phyloP scores from a whole-genome alignment of 129 eudicot species.

The Flaveria ramosissima region DNA sequence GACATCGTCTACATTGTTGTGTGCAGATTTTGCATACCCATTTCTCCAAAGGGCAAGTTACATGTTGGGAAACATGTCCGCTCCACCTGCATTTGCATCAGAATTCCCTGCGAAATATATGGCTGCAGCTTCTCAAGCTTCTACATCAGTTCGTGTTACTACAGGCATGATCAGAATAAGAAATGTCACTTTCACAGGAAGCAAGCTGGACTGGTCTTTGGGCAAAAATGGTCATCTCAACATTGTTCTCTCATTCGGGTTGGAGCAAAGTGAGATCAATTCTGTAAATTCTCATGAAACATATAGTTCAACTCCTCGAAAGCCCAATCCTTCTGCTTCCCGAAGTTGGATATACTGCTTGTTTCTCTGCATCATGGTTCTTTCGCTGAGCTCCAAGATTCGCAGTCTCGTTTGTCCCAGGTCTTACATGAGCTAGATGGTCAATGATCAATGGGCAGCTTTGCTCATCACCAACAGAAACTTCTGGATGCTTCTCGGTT shows the following conservation, averaged over 20 bases:
- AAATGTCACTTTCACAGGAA: slow-evolving; percentile 42
- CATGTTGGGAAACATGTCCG: slow-evolving; percentile 67
- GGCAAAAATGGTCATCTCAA: slow-evolving; percentile 55
- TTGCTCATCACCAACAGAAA: slow-evolving; percentile 7
- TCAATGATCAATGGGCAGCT: neutral
- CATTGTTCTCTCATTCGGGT: slow-evolving; percentile 57
- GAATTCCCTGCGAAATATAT: slow-evolving; percentile 66
- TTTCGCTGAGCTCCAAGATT: slow-evolving; percentile 60
- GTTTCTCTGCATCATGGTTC: slow-evolving; percentile 54
- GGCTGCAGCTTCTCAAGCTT: slow-evolving; percentile 56
- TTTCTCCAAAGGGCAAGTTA: slow-evolving; percentile 61
- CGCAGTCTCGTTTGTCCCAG: slow-evolving; percentile 51
- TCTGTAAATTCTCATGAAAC: slow-evolving; percentile 26
- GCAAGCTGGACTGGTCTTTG: slow-evolving; percentile 47
- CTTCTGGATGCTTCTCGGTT: slow-evolving; percentile 22
- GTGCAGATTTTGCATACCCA: slow-evolving; percentile 62
- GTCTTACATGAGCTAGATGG: slow-evolving; percentile 38
- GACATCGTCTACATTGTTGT: slow-evolving; percentile 3
- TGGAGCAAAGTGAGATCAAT: slow-evolving; percentile 34
- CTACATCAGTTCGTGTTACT: slow-evolving; percentile 68
- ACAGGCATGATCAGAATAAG: slow-evolving; percentile 78
- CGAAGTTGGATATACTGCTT: slow-evolving; percentile 59
- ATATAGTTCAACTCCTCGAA: slow-evolving; percentile 2
- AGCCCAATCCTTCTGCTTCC: slow-evolving; percentile 32
- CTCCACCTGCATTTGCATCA: slow-evolving; percentile 84